These are phyloP conservation scores for Aspergillus calidoustus DNA, from an alignment of 2,329 filamentous ascomycete species.

Conservation along the genomic window DNA sequence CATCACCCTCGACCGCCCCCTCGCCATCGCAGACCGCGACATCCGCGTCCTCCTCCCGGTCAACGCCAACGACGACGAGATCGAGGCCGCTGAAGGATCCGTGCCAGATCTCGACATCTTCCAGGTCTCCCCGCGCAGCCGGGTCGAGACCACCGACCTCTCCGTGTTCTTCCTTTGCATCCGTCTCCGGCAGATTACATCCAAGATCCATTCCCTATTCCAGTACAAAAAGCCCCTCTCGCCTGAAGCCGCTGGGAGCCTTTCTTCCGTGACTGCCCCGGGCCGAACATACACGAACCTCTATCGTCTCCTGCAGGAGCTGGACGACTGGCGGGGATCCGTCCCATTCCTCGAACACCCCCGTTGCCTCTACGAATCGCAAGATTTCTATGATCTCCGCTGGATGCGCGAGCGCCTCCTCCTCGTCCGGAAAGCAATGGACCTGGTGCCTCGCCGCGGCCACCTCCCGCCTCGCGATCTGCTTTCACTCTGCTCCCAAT, in stretches of 20 bases:
- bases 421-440: conserved; percentile 47
- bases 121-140: background rate
- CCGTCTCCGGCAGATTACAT: conserved; percentile 47
- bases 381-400: conserved; percentile 53
- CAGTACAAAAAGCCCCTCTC: conserved; percentile 1
- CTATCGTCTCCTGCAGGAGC: conserved; percentile 37
- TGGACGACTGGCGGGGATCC: conserved; percentile 42
- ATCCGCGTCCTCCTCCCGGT: conserved; percentile 45
- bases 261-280: conserved; percentile 9
- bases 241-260: too few species aligned
- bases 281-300: conserved; percentile 27
- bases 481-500: conserved; percentile 39
- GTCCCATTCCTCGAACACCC: conserved; percentile 41
- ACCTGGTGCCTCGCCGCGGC: conserved; percentile 42
- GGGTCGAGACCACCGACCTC: conserved; percentile 33
- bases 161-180: conserved; percentile 47
- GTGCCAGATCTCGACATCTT: conserved; percentile 24
- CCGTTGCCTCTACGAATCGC: conserved; percentile 48
- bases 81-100: conserved; percentile 25
- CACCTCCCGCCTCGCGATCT: conserved; percentile 40
- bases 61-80: conserved; percentile 40
- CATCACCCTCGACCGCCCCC: conserved; percentile 47
- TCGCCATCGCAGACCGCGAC: conserved; percentile 47
- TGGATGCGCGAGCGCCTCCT: conserved; percentile 47
- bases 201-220: conserved; percentile 29